Evolutionary conservation across 2,329 filamentous ascomycete species (phyloP).

Genomic region (Calonectria crousiana): DNA sequence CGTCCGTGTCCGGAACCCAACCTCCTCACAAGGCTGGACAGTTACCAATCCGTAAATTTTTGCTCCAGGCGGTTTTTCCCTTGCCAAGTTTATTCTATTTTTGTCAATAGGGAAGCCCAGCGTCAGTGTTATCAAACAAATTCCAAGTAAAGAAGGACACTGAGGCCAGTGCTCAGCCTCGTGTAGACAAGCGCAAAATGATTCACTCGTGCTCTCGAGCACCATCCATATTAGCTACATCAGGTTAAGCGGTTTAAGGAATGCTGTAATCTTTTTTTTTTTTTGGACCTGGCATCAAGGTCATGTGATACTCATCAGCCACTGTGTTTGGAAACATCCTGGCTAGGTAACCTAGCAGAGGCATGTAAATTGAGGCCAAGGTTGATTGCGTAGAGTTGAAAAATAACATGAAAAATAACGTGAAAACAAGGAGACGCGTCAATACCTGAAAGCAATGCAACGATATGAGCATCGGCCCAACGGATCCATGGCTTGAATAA

Average conservation of each 20-base stretch:
- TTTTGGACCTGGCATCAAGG: background rate
- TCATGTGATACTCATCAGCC: too few species aligned
- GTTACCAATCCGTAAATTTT: background rate
- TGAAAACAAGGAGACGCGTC: background rate
- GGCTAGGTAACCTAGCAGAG: background rate
- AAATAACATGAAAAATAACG: background rate
- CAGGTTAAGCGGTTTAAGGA: background rate
- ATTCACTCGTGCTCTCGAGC: background rate
- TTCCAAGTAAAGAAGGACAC: background rate
- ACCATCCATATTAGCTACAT: background rate
- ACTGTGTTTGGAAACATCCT: background rate
- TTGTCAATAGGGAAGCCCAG: background rate
- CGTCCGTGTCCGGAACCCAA: background rate
- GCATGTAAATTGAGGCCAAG: background rate
- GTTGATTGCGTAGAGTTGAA: background rate
- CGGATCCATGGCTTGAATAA: background rate
- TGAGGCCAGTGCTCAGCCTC: constrained; percentile 1
- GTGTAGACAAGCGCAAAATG: background rate
- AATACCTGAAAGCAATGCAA: background rate
- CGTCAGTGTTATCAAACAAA: background rate
- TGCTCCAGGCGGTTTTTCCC: background rate
- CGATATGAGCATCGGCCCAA: background rate
- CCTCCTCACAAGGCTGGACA: too few species aligned
- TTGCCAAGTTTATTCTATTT: background rate
- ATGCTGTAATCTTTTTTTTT: background rate